Conservation (phyloP, 352 stramenopile species). For the Globisporangium carolinianum region DNA sequence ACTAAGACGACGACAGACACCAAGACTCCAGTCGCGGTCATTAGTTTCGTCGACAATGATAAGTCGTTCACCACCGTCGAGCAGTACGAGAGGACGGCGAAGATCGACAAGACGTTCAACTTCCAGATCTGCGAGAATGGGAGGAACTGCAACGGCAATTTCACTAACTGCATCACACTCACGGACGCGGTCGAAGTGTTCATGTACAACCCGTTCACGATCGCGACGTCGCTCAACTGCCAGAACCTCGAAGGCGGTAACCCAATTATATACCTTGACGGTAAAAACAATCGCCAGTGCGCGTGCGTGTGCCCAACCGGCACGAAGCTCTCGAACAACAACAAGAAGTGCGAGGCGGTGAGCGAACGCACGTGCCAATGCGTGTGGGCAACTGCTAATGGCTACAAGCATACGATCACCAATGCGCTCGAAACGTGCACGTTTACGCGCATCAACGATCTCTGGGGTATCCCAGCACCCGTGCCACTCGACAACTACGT, state of each 20-base stretch:
- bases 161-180: constrained; percentile 33
- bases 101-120: constrained; percentile 15
- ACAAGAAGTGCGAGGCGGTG: constrained; percentile 21
- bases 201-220: constrained; percentile 62
- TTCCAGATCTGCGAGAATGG: constrained; percentile 19
- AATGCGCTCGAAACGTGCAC: constrained; percentile 10
- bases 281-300: constrained; percentile 26
- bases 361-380: constrained; percentile 26
- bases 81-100: constrained; percentile 8
- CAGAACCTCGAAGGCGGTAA: constrained; percentile 22
- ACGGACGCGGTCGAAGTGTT: constrained; percentile 37
- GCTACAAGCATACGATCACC: constrained; percentile 13
- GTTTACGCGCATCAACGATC: constrained; percentile 15
- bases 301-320: constrained; percentile 45
- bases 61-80: constrained; percentile 6
- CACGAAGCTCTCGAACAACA: constrained; percentile 16
- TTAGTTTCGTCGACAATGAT: constrained; percentile 14
- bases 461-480: constrained; percentile 28
- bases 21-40: constrained; percentile 6
- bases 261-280: constrained; percentile 38
- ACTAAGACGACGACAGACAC: background rate
- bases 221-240: constrained; percentile 34
- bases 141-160: constrained; percentile 13
- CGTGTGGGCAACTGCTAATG: constrained; percentile 23
- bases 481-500: constrained; percentile 52